phyloP scores from a whole-genome alignment of 202 grass and related monocot genomes.

The Bolboschoenoplectus hybrid region DNA sequence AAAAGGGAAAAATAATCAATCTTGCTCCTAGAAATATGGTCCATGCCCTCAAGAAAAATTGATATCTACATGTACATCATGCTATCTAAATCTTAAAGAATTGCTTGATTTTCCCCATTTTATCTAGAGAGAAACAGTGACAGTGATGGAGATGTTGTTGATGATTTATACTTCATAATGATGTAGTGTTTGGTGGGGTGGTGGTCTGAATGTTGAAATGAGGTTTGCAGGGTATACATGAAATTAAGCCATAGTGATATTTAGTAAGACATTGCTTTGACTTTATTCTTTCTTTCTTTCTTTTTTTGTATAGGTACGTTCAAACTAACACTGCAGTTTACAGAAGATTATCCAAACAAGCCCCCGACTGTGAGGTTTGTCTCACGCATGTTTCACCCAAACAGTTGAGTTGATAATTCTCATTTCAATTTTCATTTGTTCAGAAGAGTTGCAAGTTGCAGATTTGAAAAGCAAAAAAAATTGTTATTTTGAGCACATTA shows the following conservation, averaged over 20 bases:
- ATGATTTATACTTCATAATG: background rate
- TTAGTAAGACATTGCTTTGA: background rate
- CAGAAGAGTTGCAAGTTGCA: conserved; percentile 31
- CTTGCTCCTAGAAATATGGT: background rate
- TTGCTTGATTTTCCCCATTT: background rate
- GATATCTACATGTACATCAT: background rate
- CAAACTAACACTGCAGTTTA: conserved; percentile 78
- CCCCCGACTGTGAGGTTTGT: conserved; percentile 88
- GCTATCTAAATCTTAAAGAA: background rate
- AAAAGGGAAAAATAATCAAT: too few species aligned
- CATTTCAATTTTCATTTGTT: conserved; percentile 28
- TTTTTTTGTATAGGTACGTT: conserved; percentile 68
- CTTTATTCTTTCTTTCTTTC: background rate
- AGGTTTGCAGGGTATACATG: background rate
- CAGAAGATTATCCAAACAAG: conserved; percentile 96
- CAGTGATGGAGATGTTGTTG: background rate
- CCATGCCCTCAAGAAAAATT: background rate
- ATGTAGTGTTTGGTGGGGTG: background rate
- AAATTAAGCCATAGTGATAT: background rate
- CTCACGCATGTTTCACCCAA: conserved; percentile 91
- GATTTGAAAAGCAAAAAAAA: background rate
- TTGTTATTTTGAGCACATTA: conserved; percentile 6
- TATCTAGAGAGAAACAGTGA: conserved; percentile 1
- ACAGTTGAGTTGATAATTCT: conserved; percentile 53
- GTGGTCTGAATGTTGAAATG: background rate